Evolutionary conservation across 257 asterid genomes (phyloP).

Genomic region (Primulina tabacum): DNA sequence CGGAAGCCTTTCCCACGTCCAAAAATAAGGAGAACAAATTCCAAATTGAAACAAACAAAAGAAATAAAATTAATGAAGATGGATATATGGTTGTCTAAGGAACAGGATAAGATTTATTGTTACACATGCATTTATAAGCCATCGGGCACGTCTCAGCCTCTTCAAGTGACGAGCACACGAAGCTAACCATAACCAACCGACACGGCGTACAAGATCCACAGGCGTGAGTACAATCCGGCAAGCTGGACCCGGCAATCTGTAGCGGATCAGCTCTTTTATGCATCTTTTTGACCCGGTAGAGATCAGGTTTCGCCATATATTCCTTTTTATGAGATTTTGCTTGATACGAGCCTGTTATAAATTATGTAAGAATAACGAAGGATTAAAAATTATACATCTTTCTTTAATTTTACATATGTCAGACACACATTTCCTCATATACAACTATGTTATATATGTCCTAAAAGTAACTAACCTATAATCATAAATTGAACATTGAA

Average conservation of each 20-base stretch:
- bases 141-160: constrained; percentile 96
- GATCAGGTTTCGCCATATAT: background rate
- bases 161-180: constrained; percentile 72
- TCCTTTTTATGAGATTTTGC: constrained; percentile 18
- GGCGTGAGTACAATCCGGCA: constrained; percentile 82
- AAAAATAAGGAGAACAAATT: no score
- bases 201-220: constrained; percentile 93
- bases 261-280: constrained; percentile 40
- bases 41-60: background rate
- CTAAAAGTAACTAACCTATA: no score
- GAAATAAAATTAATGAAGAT: background rate
- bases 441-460: no score
- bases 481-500: no score
- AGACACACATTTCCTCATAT: no score
- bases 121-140: constrained; percentile 88
- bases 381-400: no score
- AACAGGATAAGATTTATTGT: constrained; percentile 78
- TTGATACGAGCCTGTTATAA: constrained; percentile 31
- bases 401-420: no score
- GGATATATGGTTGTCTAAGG: constrained; percentile 40
- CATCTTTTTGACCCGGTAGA: constrained; percentile 13
- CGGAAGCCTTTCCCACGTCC: background rate
- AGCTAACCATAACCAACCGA: constrained; percentile 81
- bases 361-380: no score
- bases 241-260: constrained; percentile 66